Evolutionary conservation across 2,329 filamentous ascomycete genomes (phyloP), one percentile per base, ranked within the genome.

Genomic region (Juglanconis oblonga): DNA sequence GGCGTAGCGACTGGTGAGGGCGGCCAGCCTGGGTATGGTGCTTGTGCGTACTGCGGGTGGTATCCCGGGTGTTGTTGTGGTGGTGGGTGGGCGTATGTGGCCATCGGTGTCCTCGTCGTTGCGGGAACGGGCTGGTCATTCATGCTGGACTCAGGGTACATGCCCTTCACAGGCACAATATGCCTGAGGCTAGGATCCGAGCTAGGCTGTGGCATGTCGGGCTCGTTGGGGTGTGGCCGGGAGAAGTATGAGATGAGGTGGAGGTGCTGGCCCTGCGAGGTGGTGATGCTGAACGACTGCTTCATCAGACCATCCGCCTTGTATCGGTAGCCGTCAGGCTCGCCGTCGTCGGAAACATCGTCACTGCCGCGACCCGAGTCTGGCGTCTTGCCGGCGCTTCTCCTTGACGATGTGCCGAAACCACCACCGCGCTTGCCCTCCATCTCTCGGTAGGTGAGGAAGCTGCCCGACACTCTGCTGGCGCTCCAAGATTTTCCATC

Each of bases 401-500:
- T 79, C 45, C 82, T 76, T 79, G 80, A 76, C 70, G 79, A 71
- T 75, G 73, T 81, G 38, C 85, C 81, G 71, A 92, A 93, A 64
- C 83, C 85, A 62, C 91, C 91, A 57, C 93, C 93, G 64, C 95
- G 85, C 81, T 98, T 98, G 74, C 95, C 95, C 76, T 99, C 95
- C 95, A 99, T 99, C 73, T 99, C 95, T 44, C 95, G 85, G 72
- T 99, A 99, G 7, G 95, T 98, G 62, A 99, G 77, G 73, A 99
- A 99, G 78, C 95, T 98, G 55, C 95, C 95, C 0, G 94, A 98
- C 0, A 99, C 95, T 64, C 95, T 87, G 77, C 94, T 98, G 38
- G 95, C 95, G 71, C 94, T 98, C 95, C 95, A 99, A 40, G 94
- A 98, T 75, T 99, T 99, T 59, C 95, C 95, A 69, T 99, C 95